These are phyloP conservation scores for Fraxinus paxiana DNA, from an alignment of 305 asterid species.

Conservation along the genomic window DNA sequence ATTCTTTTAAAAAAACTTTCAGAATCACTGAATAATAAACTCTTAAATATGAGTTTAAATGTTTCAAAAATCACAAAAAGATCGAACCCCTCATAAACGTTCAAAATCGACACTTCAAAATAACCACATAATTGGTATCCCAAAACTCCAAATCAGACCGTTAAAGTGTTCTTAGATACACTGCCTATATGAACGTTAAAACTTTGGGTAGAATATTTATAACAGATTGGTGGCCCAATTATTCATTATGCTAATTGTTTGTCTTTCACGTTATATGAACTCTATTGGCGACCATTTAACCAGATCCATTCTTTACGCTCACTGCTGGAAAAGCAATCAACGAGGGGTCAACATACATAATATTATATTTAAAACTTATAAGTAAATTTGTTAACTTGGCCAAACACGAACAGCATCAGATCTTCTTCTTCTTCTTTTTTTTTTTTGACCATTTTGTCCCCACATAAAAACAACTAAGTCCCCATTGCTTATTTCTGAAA, in stretches of 20 bases:
- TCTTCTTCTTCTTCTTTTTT: background rate
- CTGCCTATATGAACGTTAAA: background rate
- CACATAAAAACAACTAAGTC: too few relatives aligned
- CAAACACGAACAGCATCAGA: background rate
- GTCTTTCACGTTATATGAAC: background rate
- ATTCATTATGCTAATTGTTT: background rate
- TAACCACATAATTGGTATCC: too few relatives aligned
- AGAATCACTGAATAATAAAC: too few relatives aligned
- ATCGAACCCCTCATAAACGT: too few relatives aligned
- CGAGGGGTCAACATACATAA: background rate
- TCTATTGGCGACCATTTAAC: background rate
- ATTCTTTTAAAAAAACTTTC: too few relatives aligned
- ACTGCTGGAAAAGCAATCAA: background rate
- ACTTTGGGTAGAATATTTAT: background rate
- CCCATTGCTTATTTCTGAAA: background rate
- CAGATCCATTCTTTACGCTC: background rate
- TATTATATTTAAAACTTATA: too few relatives aligned
- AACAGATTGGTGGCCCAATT: background rate
- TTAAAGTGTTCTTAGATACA: too few relatives aligned
- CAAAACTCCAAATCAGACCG: too few relatives aligned
- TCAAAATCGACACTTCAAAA: too few relatives aligned
- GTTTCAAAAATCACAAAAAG: too few relatives aligned
- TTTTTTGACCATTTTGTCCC: too few relatives aligned
- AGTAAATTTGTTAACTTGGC: background rate
- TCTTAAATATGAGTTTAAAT: too few relatives aligned